Conservation (phyloP, 345 rosid genomes). For the Microcos paniculata region DNA sequence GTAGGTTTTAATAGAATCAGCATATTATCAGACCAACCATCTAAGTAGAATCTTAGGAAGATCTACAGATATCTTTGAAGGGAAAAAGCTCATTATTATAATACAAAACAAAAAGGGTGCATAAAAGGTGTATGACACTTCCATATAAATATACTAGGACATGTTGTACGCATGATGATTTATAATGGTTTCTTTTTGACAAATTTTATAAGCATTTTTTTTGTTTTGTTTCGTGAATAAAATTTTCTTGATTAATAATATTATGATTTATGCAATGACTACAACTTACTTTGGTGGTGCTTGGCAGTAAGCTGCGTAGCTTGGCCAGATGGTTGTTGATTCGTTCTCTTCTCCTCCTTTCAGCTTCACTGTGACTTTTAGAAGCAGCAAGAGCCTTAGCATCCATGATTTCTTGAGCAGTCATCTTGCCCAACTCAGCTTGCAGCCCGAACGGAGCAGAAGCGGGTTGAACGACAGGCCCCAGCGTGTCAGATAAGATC, state of each 20-base stretch:
- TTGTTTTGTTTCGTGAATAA: no score
- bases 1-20: slow-evolving; percentile 26
- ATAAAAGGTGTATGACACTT: slow-evolving; percentile 11
- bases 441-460: slow-evolving; percentile 75
- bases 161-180: slow-evolving; percentile 24
- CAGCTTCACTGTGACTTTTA: slow-evolving; percentile 96
- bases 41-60: slow-evolving; percentile 33
- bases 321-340: slow-evolving; percentile 96
- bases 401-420: slow-evolving; percentile 98
- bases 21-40: slow-evolving; percentile 24
- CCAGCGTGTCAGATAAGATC: slow-evolving; percentile 78
- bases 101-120: slow-evolving; percentile 24
- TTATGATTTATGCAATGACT: background rate
- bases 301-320: slow-evolving; percentile 90
- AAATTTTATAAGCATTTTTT: slow-evolving; percentile 1
- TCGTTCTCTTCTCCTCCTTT: slow-evolving; percentile 91
- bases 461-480: slow-evolving; percentile 61
- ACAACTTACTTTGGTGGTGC: slow-evolving; percentile 91
- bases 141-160: slow-evolving; percentile 18
- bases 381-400: slow-evolving; percentile 99
- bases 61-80: slow-evolving; percentile 24
- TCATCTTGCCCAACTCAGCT: slow-evolving; percentile 82
- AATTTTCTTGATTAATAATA: background rate
- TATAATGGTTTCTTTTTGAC: slow-evolving; percentile 13
- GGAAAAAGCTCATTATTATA: background rate